These are phyloP conservation scores for Castanea mollissima DNA, from an alignment of 306 rosid species.

Conservation along the genomic window DNA sequence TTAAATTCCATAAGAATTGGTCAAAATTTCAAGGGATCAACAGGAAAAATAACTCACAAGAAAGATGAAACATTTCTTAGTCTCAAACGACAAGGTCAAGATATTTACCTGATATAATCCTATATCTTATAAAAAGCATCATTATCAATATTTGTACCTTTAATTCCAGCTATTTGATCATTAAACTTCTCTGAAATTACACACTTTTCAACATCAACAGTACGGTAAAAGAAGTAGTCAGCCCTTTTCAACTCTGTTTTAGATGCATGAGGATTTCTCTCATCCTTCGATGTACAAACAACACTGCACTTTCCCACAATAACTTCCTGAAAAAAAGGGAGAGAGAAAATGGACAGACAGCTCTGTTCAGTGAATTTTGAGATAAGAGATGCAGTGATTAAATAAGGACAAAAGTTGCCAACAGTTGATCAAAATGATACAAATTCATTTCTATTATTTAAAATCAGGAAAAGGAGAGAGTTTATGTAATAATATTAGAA, in stretches of 20 bases:
- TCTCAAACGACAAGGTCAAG: background rate
- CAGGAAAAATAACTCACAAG: background rate
- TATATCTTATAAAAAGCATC: no score
- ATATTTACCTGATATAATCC: no score
- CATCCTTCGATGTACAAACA: slow-evolving; percentile 57
- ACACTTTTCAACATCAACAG: slow-evolving; percentile 42
- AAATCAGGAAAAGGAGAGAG: no score
- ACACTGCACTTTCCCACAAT: slow-evolving; percentile 57
- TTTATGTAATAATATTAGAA: no score
- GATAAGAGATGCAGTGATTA: no score
- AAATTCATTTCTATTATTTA: no score
- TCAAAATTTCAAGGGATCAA: background rate
- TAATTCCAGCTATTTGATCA: slow-evolving; percentile 38
- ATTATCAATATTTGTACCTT: slow-evolving; percentile 29
- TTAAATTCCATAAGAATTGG: background rate
- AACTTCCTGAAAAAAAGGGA: slow-evolving; percentile 45
- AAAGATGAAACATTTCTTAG: background rate
- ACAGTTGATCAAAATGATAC: no score
- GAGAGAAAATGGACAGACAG: no score
- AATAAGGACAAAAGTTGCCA: no score
- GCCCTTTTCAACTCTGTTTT: slow-evolving; percentile 38
- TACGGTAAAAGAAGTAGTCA: slow-evolving; percentile 42
- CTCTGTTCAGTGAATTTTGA: no score
- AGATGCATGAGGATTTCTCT: slow-evolving; percentile 53
- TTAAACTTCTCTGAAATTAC: slow-evolving; percentile 36